A percentile compares a stretch with the other conserved stretches of the same genome.
Conservation (phyloP, 768 basidiomycete genomes). For the Leucosporidium scottii region DNA sequence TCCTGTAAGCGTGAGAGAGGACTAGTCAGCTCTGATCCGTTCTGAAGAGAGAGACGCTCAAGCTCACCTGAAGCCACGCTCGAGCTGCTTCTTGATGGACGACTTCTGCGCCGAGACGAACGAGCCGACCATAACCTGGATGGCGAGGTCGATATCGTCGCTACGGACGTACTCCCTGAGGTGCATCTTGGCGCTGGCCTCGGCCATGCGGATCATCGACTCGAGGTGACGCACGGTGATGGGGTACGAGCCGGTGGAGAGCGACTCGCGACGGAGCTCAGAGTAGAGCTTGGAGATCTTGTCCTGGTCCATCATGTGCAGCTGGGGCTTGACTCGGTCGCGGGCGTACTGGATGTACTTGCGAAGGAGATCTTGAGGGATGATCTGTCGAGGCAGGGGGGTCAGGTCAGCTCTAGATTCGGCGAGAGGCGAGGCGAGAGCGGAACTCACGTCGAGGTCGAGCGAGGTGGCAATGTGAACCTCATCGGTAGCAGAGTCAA, state of each 20-base stretch:
- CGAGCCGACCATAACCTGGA: constrained; percentile 87
- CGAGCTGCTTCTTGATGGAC: constrained; percentile 95
- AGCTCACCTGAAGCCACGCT: constrained; percentile 59
- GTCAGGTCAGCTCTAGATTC: not conserved
- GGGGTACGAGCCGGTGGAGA: constrained; percentile 96
- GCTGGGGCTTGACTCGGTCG: constrained; percentile 83
- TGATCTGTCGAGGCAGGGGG: constrained; percentile 54
- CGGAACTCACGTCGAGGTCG: constrained; percentile 37
- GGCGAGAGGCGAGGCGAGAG: not conserved
- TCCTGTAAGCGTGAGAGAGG: constrained; percentile 67
- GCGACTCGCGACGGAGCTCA: constrained; percentile 88
- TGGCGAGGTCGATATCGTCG: constrained; percentile 95
- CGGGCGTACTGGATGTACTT: constrained; percentile 99
- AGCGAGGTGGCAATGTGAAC: constrained; percentile 82
- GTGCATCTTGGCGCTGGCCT: constrained; percentile 98
- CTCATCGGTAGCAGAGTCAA: constrained; percentile 69
- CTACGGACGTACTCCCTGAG: constrained; percentile 88
- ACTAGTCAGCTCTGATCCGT: not conserved
- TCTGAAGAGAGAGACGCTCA: not conserved
- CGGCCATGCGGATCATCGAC: constrained; percentile 98
- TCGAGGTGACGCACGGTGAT: constrained; percentile 97
- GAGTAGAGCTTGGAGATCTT: constrained; percentile 90
- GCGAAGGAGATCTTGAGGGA: constrained; percentile 88
- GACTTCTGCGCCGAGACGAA: constrained; percentile 97
- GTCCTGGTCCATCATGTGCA: constrained; percentile 91